A percentile compares a stretch with the other conserved stretches of the same genome.
phyloP scores from a whole-genome alignment of 305 asterid species.

The Fraxinus platypoda region DNA sequence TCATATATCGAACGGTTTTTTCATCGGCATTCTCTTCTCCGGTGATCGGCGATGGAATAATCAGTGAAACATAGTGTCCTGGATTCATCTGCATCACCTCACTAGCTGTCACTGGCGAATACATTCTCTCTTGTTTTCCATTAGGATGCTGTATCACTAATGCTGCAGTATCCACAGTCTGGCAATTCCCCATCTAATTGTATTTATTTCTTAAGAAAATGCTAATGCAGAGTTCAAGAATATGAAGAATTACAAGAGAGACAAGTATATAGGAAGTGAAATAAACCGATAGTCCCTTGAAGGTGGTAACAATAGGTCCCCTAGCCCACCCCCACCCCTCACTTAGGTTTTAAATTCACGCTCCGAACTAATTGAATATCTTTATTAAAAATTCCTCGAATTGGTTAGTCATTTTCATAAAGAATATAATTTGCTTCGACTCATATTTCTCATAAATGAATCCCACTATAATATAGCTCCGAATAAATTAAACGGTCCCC shows the following conservation, averaged over 20 bases:
- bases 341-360: no score
- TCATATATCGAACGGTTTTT: slow-evolving; percentile 56
- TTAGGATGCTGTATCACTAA: slow-evolving; percentile 56
- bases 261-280: neutral
- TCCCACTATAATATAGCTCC: no score
- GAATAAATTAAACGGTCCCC: no score
- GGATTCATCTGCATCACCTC: slow-evolving; percentile 54
- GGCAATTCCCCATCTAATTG: slow-evolving; percentile 42
- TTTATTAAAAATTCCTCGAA: no score
- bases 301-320: neutral
- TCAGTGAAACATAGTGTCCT: slow-evolving; percentile 56
- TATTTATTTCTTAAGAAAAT: slow-evolving; percentile 21
- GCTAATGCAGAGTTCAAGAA: slow-evolving; percentile 22
- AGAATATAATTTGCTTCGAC: no score
- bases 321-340: neutral
- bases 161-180: slow-evolving; percentile 52
- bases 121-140: slow-evolving; percentile 50
- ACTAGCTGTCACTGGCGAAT: slow-evolving; percentile 39
- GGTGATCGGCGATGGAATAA: slow-evolving; percentile 46
- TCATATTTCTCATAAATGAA: no score
- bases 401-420: no score
- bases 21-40: slow-evolving; percentile 26
- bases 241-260: slow-evolving; percentile 18
- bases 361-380: no score
- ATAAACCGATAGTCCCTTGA: slow-evolving; percentile 25